Evolutionary conservation across 2,329 filamentous ascomycete genomes (phyloP).

Genomic region (Lasiodiplodia gonubiensis): DNA sequence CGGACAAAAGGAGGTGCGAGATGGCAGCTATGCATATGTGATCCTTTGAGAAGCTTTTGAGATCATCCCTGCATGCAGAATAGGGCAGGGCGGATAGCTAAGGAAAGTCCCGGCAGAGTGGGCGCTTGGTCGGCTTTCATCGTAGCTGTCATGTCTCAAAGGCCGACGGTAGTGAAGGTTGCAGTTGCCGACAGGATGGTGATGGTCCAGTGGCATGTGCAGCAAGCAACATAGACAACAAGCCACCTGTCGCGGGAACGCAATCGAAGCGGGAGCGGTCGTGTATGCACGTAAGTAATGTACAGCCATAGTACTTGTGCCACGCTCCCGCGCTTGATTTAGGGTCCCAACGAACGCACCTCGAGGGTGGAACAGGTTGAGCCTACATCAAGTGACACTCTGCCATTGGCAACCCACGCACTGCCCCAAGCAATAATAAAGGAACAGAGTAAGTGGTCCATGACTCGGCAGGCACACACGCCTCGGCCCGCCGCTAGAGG

Average conservation of each 20-base stretch:
- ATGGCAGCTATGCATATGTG: neutral
- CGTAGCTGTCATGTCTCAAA: neutral
- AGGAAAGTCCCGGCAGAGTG: neutral
- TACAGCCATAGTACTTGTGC: neutral
- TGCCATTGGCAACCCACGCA: neutral
- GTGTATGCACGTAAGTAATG: slow-evolving; percentile 8
- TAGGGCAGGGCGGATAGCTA: neutral
- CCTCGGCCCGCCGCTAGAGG: slow-evolving; percentile 19
- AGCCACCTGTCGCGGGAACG: neutral
- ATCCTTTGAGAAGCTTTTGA: neutral
- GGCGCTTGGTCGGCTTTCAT: neutral
- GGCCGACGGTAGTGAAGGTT: neutral
- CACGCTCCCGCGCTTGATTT: neutral
- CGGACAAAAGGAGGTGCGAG: neutral
- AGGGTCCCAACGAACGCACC: neutral
- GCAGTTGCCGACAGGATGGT: neutral
- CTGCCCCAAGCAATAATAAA: slow-evolving; percentile 12
- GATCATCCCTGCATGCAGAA: neutral
- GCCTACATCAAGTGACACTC: neutral
- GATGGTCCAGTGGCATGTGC: slow-evolving; percentile 3
- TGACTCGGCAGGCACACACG: slow-evolving; percentile 26
- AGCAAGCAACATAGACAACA: neutral
- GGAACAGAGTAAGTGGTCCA: slow-evolving; percentile 3
- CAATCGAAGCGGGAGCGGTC: neutral
- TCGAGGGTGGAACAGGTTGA: neutral